phyloP scores from a whole-genome alignment of 805 yeast genomes.

The Wickerhamiella slavikovae region DNA sequence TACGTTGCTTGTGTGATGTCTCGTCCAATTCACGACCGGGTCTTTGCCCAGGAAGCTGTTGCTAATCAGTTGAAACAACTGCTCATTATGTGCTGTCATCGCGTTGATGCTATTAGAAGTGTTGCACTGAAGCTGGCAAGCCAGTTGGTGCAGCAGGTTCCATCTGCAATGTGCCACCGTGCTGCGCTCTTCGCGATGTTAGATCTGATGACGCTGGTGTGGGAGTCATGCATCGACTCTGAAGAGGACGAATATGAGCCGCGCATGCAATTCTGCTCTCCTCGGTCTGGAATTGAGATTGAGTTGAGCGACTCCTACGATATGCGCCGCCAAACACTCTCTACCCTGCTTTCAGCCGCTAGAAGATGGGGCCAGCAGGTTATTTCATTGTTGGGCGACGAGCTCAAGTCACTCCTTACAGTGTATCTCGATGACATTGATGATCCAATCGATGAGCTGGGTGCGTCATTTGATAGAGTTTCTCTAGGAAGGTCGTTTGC shows the following conservation, averaged over 20 bases:
- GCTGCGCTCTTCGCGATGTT: constrained; percentile 54
- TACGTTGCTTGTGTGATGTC: constrained; percentile 28
- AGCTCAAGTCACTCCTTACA: constrained; percentile 60
- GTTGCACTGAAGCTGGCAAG: constrained; percentile 67
- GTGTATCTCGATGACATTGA: constrained; percentile 33
- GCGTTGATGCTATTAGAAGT: constrained; percentile 51
- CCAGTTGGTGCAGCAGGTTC: constrained; percentile 38
- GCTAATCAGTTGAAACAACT: constrained; percentile 53
- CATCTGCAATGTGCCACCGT: constrained; percentile 61
- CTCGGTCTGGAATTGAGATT: constrained; percentile 26
- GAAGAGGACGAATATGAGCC: constrained; percentile 76
- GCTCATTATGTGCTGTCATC: constrained; percentile 54
- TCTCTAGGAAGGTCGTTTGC: constrained; percentile 83
- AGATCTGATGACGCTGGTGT: constrained; percentile 59
- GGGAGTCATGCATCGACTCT: constrained; percentile 65
- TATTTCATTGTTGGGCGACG: constrained; percentile 40
- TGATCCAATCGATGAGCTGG: constrained; percentile 18
- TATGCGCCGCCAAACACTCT: constrained; percentile 55
- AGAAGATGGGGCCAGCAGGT: constrained; percentile 45
- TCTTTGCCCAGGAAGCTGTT: constrained; percentile 34
- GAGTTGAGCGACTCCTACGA: constrained; percentile 52
- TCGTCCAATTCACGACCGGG: constrained; percentile 29
- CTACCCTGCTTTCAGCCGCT: constrained; percentile 35
- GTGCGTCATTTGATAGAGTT: constrained; percentile 25
- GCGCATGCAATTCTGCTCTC: constrained; percentile 35